Base-by-base conservation (phyloP, 495 filamentous ascomycete species). In the Talaromyces thailandensis region DNA sequence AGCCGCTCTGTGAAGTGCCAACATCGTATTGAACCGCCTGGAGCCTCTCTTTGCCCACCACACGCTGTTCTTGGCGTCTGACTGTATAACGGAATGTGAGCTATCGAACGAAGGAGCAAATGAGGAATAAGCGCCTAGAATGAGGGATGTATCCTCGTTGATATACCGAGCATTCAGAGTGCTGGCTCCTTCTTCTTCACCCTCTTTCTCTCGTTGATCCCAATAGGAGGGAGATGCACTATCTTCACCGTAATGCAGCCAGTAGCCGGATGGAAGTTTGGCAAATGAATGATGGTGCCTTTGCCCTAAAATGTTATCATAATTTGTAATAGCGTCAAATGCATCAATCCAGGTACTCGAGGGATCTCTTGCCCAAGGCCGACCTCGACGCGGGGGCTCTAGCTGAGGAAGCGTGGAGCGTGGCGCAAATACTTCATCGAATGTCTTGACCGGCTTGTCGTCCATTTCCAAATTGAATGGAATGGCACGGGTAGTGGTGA, bases 71-170 rank as follows among this genome's bases (percentile, higher is more conserved):
- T 91, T 86, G 26, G 83, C 76, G 63, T 89, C 86, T 12, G 80
- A 82, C 37, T 92, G 84, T 8, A 92, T 74, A 60, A 95, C 79
- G 2, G 93, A 85, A 4, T 80, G 83, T 4, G 88, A 83, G 69
- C 94, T 90, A 67, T 97, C 93, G 62, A 85, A 86, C 57, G 82
- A 85, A 5, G 93, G 93, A 11, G 91, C 91, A 75, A 96, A 96
- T 63, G 88, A 89, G 0, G 91, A 95, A 70, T 92, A 96, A 6
- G 87, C 90, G 56, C 90, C 86, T 48, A 90, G 82, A 64, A 95
- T 89, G 26, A 92, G 75, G 4, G 89, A 83, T 29, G 73, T 56
- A 50, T 77, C 73, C 37, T 76, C 72, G 16, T 73, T 72, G 31
- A 66, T 65, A 70, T 70, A 35, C 4, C n/a, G 26, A 16, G 59